phyloP scores from a whole-genome alignment of 192 early-diverging fungal species.

The Entomortierella chlamydospora region DNA sequence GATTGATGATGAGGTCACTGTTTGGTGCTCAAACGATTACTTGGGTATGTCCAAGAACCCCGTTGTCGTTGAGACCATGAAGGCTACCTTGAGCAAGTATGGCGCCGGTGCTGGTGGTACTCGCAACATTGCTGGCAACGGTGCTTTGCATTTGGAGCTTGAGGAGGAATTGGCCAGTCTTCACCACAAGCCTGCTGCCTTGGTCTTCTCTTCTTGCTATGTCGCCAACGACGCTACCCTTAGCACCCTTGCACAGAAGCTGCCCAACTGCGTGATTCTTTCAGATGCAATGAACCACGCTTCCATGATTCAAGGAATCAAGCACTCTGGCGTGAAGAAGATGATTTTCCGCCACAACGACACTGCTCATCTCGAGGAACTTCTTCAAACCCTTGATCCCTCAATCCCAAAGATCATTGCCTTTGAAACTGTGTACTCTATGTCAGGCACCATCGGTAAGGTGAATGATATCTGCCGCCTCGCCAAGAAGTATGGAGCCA shows the following conservation, averaged over 20 bases:
- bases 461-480: conserved; percentile 90
- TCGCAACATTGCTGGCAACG: conserved; percentile 99
- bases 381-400: conserved; percentile 82
- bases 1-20: conserved; percentile 89
- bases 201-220: conserved; percentile 98
- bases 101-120: conserved; percentile 99
- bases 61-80: conserved; percentile 89
- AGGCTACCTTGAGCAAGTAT: conserved; percentile 94
- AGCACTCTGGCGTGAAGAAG: conserved; percentile 88
- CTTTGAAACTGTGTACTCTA: conserved; percentile 97
- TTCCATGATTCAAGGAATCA: conserved; percentile 99
- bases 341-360: conserved; percentile 96
- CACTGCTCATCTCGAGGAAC: conserved; percentile 86
- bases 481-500: conserved; percentile 95
- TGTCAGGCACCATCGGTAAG: conserved; percentile 94
- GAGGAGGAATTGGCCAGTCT: conserved; percentile 92
- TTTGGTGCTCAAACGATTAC: conserved; percentile 99
- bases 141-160: conserved; percentile 91
- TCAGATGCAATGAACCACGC: conserved; percentile 96
- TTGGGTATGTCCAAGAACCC: conserved; percentile 96
- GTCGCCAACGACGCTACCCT: conserved; percentile 98
- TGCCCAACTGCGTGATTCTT: conserved; percentile 94
- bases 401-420: conserved; percentile 94
- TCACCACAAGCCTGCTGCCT: conserved; percentile 90
- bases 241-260: conserved; percentile 85